These are phyloP conservation scores for Naganishia vishniacii DNA, from an alignment of 768 basidiomycete species.

Conservation along the genomic window DNA sequence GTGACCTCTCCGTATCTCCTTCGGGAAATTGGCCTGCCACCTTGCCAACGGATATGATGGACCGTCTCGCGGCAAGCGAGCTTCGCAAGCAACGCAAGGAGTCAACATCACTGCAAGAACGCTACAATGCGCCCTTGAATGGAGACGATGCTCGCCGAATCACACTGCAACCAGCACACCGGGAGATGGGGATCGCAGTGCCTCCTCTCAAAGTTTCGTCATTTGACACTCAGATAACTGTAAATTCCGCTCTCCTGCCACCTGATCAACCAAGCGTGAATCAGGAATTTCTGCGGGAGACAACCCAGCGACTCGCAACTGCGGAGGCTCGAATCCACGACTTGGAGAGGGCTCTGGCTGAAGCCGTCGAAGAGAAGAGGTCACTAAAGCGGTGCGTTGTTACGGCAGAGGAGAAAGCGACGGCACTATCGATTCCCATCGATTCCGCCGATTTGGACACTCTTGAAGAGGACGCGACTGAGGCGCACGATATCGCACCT, in stretches of 20 bases:
- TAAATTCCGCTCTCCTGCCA: neutral
- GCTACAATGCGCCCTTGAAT: too few relatives aligned
- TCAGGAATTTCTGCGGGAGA: neutral
- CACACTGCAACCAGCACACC: too few relatives aligned
- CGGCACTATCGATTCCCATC: neutral
- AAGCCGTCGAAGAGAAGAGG: neutral
- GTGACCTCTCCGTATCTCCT: too few relatives aligned
- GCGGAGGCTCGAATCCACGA: constrained; percentile 1
- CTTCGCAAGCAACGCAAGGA: too few relatives aligned
- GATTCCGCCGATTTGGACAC: neutral
- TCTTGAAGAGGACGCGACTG: too few relatives aligned
- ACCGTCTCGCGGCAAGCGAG: too few relatives aligned
- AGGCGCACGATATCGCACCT: neutral
- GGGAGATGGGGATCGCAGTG: neutral
- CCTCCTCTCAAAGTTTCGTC: neutral
- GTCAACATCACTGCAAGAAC: too few relatives aligned
- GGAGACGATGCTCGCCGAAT: too few relatives aligned
- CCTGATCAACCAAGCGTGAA: neutral
- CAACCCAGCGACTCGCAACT: neutral
- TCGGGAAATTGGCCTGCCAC: too few relatives aligned
- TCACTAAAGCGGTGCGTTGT: neutral
- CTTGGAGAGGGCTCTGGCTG: constrained; percentile 5
- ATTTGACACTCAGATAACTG: neutral
- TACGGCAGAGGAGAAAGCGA: neutral
- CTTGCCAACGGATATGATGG: too few relatives aligned